phyloP scores from a whole-genome alignment of 2,329 filamentous ascomycete species.

The Diaporthe humulicola region DNA sequence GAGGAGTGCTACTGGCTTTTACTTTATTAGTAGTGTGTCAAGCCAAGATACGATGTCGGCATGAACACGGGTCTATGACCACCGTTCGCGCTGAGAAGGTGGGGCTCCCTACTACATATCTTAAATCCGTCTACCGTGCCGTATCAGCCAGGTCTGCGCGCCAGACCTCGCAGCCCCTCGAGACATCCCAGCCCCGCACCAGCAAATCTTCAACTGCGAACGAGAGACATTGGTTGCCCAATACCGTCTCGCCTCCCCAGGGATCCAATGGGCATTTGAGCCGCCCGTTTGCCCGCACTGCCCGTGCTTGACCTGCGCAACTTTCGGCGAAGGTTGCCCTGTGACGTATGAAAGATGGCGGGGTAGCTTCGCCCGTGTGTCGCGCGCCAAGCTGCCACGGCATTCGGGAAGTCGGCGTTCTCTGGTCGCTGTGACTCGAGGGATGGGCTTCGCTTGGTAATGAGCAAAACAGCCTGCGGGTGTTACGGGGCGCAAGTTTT shows the following conservation, averaged over 20 bases:
- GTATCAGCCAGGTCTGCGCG: not conserved
- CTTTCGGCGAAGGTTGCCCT: slow-evolving; percentile 15
- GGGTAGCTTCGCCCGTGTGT: slow-evolving; percentile 14
- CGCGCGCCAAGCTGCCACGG: not conserved
- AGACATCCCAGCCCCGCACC: slow-evolving; percentile 14
- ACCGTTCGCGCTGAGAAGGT: slow-evolving; percentile 20
- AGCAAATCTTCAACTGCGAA: not conserved
- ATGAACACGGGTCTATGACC: slow-evolving; percentile 23
- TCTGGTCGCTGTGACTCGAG: slow-evolving; percentile 2
- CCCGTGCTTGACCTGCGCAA: not conserved
- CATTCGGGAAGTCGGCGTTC: slow-evolving; percentile 26
- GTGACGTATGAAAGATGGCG: slow-evolving; percentile 21
- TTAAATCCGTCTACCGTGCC: slow-evolving; percentile 20
- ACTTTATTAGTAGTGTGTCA: slow-evolving; percentile 17
- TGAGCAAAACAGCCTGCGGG: not conserved
- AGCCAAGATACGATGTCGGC: slow-evolving; percentile 34
- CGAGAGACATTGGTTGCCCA: not conserved
- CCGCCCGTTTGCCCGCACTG: not conserved
- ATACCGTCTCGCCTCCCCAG: not conserved
- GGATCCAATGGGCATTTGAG: slow-evolving; percentile 8
- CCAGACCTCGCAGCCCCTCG: not conserved
- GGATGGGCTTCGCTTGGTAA: slow-evolving; percentile 7
- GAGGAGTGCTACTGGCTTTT: slow-evolving; percentile 41
- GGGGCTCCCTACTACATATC: slow-evolving; percentile 9
- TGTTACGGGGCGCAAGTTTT: slow-evolving; percentile 21